Percentiles rank a stretch among this genome's conserved stretches.
Evolutionary conservation across 1,139 yeast genomes (phyloP).

Genomic region (Kodamaea arcana): DNA sequence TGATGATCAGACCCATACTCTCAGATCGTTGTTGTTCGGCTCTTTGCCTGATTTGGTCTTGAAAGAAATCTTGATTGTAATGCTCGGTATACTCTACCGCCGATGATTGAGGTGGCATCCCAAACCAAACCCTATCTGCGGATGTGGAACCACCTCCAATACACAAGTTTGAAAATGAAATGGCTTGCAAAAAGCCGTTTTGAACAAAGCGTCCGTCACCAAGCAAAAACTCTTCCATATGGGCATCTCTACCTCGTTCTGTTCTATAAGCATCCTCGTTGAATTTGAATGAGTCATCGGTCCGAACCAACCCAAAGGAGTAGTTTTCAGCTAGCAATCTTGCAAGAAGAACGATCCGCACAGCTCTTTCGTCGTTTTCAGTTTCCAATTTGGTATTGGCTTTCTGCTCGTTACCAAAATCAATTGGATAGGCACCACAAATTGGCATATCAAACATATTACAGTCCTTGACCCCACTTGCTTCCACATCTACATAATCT

Average conservation of each 20-base stretch:
- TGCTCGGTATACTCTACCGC: neutral
- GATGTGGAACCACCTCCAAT: conserved; percentile 11
- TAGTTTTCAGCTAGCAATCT: conserved; percentile 47
- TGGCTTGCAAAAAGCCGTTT: conserved; percentile 37
- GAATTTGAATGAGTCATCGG: conserved; percentile 33
- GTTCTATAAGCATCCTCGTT: conserved; percentile 23
- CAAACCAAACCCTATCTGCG: conserved; percentile 22
- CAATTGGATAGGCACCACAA: conserved; percentile 50
- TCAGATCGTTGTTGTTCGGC: conserved; percentile 11
- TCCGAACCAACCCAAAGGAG: conserved; percentile 47
- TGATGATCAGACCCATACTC: conserved; percentile 2
- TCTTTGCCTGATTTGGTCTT: neutral
- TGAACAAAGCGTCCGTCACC: conserved; percentile 43
- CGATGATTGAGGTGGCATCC: neutral
- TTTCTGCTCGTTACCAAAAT: conserved; percentile 12
- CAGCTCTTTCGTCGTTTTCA: conserved; percentile 43
- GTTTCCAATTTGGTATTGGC: conserved; percentile 27
- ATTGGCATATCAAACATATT: conserved; percentile 63
- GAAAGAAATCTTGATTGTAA: neutral
- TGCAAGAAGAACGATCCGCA: conserved; percentile 49
- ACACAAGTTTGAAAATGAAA: conserved; percentile 22
- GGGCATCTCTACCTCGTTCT: conserved; percentile 20
- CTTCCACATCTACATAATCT: conserved; percentile 48
- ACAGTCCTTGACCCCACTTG: conserved; percentile 53
- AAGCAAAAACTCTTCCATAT: conserved; percentile 35